Conservation (phyloP, 305 asterid species). For the Fraxinus sp. region DNA sequence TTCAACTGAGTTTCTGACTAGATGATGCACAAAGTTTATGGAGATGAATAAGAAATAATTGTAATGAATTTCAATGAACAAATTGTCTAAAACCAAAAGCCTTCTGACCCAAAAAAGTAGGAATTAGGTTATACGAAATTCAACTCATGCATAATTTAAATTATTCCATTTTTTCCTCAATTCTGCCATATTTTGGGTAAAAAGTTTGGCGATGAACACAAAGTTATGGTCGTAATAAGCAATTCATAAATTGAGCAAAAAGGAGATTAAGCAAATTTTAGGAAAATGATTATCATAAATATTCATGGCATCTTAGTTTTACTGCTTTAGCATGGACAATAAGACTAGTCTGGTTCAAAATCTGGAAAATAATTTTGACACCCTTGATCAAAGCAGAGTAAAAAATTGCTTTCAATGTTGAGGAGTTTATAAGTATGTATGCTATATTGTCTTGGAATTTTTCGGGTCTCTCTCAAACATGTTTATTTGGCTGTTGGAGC, state of each 20-base stretch:
- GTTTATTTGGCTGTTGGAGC: slow-evolving; percentile 39
- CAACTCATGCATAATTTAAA: neutral
- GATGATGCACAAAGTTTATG: neutral
- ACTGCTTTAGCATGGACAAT: neutral
- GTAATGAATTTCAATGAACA: neutral
- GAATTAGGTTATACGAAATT: neutral
- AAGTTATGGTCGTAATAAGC: neutral
- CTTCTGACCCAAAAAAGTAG: neutral
- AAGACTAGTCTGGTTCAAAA: neutral
- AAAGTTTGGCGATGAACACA: neutral
- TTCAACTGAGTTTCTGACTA: no score
- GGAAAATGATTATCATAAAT: neutral
- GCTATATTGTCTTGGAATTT: neutral
- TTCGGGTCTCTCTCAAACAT: slow-evolving; percentile 42
- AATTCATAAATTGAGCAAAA: neutral
- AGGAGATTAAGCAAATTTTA: neutral
- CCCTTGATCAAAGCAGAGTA: neutral
- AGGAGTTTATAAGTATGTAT: neutral
- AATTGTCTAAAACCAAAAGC: neutral
- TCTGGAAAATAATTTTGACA: neutral
- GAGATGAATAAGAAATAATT: neutral
- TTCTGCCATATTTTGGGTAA: neutral
- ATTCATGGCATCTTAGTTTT: neutral
- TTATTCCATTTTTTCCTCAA: neutral
- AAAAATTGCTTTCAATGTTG: neutral